Percentiles rank a stretch among this genome's conserved stretches.
Evolutionary conservation across 805 yeast genomes (phyloP).

Genomic region (Wickerhamomyces bovis): DNA sequence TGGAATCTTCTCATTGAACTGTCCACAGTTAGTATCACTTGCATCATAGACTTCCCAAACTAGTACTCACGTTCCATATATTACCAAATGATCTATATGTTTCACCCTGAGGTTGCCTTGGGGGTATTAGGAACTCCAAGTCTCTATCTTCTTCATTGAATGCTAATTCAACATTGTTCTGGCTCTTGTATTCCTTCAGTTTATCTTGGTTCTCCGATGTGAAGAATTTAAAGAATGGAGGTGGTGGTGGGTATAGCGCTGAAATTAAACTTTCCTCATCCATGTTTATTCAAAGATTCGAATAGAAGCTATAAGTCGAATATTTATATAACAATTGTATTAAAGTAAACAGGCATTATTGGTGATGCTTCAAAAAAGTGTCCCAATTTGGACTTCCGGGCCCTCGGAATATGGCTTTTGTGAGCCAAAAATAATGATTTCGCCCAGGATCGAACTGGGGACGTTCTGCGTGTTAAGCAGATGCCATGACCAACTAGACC

Average conservation of each 20-base stretch:
- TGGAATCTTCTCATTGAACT: constrained; percentile 61
- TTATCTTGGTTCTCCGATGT: constrained; percentile 58
- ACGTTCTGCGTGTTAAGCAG: constrained; percentile 99
- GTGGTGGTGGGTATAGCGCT: constrained; percentile 92
- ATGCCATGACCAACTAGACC: constrained; percentile 99
- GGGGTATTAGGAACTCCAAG: constrained; percentile 58
- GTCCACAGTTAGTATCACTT: neutral
- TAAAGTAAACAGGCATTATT: neutral
- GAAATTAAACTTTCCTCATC: constrained; percentile 34
- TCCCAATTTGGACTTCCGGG: neutral
- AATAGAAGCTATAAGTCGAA: too few species aligned
- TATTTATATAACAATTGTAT: too few species aligned
- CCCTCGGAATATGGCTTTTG: neutral
- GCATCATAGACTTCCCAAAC: neutral
- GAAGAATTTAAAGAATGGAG: constrained; percentile 70
- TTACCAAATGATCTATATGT: constrained; percentile 86
- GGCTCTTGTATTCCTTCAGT: constrained; percentile 25
- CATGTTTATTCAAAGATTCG: constrained; percentile 4
- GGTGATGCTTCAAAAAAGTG: neutral
- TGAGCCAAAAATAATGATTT: constrained; percentile 49
- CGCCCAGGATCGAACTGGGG: constrained; percentile 99
- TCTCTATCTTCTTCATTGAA: constrained; percentile 37
- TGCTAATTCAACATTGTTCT: constrained; percentile 25
- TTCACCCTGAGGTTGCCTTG: constrained; percentile 51
- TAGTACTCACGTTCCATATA: constrained; percentile 58